Base-by-base conservation (phyloP, 1,284 basidiomycete genomes). In the Waitea zeae region DNA sequence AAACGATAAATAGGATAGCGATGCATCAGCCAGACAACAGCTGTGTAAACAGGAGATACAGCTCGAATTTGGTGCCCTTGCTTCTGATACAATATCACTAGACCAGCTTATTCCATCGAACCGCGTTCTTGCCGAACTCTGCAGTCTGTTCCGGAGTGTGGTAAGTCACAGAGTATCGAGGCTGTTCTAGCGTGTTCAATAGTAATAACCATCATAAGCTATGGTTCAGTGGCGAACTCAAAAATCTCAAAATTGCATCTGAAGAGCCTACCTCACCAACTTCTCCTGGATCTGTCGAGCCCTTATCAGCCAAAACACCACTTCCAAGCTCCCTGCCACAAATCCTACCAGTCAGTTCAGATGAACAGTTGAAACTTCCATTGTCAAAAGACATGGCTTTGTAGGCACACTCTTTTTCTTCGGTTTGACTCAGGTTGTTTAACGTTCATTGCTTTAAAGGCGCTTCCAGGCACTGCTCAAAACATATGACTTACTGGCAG, bases 401-500 rank as follows among this genome's bases (percentile, higher is more conserved):
- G 87, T 89, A 44, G 44, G 84, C 64, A 12, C n/a, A n/a, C n/a
- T n/a, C n/a, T n/a, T n/a, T n/a, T n/a, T n/a, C n/a, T n/a, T n/a
- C n/a, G n/a, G n/a, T n/a, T n/a, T n/a, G n/a, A n/a, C n/a, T n/a
- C n/a, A n/a, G n/a, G n/a, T n/a, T n/a, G n/a, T n/a, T n/a, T n/a
- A n/a, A n/a, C n/a, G n/a, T n/a, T n/a, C n/a, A 30, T 36, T 39
- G 35, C 37, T 38, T 38, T 33, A 15, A 43, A 90, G 89, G 41
- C 86, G 88, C 19, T 93, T 89, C 57, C 79, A 90, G 49, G 79
- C 89, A 0, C 62, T 97, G 30, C 63, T 93, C 24, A 76, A 80
- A 52, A 93, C 90, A 2, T 98, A 89, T 46, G 73, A 79, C 37
- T 84, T 90, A 45, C 66, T 98, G 4, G 77, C 86, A 2, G 77